Evolutionary conservation across 2,329 filamentous ascomycete genomes (phyloP), one percentile per base, ranked within the genome.

Genomic region (Diaporthe sp.): DNA sequence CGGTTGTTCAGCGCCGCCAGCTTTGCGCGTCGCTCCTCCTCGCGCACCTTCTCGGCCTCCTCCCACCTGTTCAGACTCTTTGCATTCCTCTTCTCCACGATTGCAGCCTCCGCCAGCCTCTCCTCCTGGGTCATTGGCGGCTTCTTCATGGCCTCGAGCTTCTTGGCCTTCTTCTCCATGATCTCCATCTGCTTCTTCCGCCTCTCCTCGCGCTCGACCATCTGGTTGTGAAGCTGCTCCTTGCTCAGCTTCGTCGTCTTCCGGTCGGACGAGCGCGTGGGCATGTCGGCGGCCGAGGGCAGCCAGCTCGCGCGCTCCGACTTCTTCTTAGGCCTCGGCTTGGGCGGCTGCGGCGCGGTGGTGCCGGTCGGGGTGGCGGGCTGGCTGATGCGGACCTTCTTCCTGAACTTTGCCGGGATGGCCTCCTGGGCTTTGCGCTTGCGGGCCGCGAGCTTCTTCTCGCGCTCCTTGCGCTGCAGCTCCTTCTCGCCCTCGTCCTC

Each of bases 51-150:
- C 85, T 99, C 97, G 9, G 95, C 94, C 83, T 95, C 94, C 83
- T 98, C 96, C 96, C 96, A 98, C 74, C 95, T 90, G 81, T 96
- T 98, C 81, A 98, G 86, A 84, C 94, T 98, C 88, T 95, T 97
- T 79, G 93, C 91, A 84, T 99, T 98, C 80, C 93, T 89, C 84
- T 94, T 93, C 84, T 98, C 97, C 9, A 97, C 93, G 71, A 92
- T 86, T 25, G 93, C 94, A 1, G 96, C 96, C 84, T 98, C 95
- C 39, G 91, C 92, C 39, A 98, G 88, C 51, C 95, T 91, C 82
- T 98, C 93, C 60, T 91, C 95, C 84, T 98, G 96, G 8, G 95
- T 98, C 91, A 98, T 92, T 39, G 93, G 90, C 75, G 93, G 94
- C 73, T 94, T 94, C 84, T 95, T 95, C 78, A 92, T 86, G 73